Evolutionary conservation across 768 basidiomycete species (phyloP), one percentile per base, ranked within the genome.

Genomic region (Trametes cubensis): DNA sequence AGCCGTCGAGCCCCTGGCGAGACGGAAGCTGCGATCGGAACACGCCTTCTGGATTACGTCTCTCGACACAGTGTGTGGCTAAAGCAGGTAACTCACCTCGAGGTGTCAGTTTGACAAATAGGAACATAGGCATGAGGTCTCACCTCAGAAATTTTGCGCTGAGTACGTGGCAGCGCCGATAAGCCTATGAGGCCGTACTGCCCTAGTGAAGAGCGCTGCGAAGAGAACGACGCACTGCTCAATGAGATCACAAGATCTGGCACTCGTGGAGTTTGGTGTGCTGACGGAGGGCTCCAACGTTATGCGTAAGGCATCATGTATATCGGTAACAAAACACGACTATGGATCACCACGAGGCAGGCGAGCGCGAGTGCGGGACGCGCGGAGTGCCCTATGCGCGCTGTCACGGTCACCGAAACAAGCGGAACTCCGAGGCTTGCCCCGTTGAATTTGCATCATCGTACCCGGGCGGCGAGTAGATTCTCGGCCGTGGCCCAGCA

Each of bases 391-490:
- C 30, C 23, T 7, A 21, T 38, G 50, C 47, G 34, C 34, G 28
- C 28, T 14, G 18, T 21, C 14, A 34, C 34, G 41, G 20, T 64
- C 50, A 64, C 30, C 63, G 58, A 38, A 64, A 56, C 18, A 46
- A 28, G 14, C 54, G 50, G 41, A 65, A 65, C 53, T 62, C 60
- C 7, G 60, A 58, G 6, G 60, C 15, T 21, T 61, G 55, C 39
- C 63, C 63, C 56, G 34, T 44, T 20, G 64, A 62, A 52, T 60
- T 62, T 38, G 42, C 60, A 53, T 65, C 64, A 47, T 62, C 64
- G 42, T 65, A 65, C n/a, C 57, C 60, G 6, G 64, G 64, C 28
- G 64, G 64, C 6, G 64, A 65, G 51, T 62, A 14, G 15, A 59
- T 28, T 28, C 56, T 57, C 39, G 64, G 60, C 41, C 60, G 25